phyloP scores from a whole-genome alignment of 2,329 filamentous ascomycete species.

The Botrytis tulipae region DNA sequence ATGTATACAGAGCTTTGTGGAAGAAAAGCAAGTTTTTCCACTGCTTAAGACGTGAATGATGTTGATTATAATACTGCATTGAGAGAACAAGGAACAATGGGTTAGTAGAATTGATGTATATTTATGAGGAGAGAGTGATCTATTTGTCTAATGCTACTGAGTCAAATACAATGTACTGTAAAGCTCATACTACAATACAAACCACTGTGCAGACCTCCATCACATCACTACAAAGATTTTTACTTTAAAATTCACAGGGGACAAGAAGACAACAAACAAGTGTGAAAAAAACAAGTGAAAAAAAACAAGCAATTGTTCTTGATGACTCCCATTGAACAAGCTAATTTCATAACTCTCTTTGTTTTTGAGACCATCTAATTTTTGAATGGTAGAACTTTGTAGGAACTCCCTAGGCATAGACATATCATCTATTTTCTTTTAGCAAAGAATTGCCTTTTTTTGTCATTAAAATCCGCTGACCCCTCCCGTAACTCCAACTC shows the following conservation, averaged over 20 bases:
- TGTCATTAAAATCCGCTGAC: background rate
- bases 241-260: background rate
- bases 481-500: background rate
- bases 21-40: background rate
- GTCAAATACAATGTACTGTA: background rate
- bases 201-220: background rate
- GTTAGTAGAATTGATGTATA: background rate
- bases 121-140: background rate
- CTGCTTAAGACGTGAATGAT: rapidly evolving
- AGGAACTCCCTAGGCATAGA: background rate
- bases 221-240: background rate
- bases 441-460: background rate
- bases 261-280: background rate
- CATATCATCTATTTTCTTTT: background rate
- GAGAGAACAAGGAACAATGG: background rate
- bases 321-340: background rate
- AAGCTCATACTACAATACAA: background rate
- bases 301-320: background rate
- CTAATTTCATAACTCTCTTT: background rate
- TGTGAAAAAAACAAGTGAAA: too few species aligned
- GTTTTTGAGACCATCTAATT: background rate
- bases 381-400: background rate
- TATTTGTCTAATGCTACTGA: background rate
- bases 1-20: background rate
- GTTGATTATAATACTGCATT: background rate